Percentiles rank a stretch among this genome's conserved stretches.
phyloP scores from a whole-genome alignment of 352 stramenopile species.

The Globisporangium paroecandrum region DNA sequence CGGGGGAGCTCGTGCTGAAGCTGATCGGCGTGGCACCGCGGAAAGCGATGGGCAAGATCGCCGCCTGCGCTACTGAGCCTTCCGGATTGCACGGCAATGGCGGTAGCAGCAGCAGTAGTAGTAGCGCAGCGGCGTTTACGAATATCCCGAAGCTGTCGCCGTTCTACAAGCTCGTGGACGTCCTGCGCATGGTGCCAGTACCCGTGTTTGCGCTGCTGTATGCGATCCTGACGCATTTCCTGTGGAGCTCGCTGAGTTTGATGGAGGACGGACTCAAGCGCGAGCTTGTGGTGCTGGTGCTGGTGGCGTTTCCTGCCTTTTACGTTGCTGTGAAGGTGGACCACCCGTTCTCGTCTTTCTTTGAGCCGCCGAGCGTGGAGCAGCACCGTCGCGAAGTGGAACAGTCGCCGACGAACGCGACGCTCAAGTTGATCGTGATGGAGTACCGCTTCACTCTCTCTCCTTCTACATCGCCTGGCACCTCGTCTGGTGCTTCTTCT shows the following conservation, averaged over 20 bases:
- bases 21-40: constrained; percentile 49
- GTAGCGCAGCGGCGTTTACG: not conserved
- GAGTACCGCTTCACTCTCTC: constrained; percentile 59
- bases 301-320: constrained; percentile 59
- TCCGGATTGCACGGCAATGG: constrained; percentile 11
- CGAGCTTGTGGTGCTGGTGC: constrained; percentile 52
- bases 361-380: constrained; percentile 35
- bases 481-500: not conserved
- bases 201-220: constrained; percentile 73
- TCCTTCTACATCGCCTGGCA: not conserved
- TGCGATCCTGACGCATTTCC: constrained; percentile 56
- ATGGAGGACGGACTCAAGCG: constrained; percentile 43
- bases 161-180: constrained; percentile 37
- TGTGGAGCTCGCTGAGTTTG: constrained; percentile 39
- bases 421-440: constrained; percentile 70
- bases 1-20: constrained; percentile 58
- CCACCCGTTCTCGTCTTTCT: constrained; percentile 64
- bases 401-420: constrained; percentile 23
- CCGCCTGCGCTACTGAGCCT: constrained; percentile 8
- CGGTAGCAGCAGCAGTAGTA: constrained; percentile 6
- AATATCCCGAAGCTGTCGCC: constrained; percentile 17
- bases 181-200: constrained; percentile 50
- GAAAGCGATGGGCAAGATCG: constrained; percentile 43
- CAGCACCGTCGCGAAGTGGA: constrained; percentile 11
- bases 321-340: constrained; percentile 74